Evolutionary conservation across 2,329 filamentous ascomycete genomes (phyloP), one percentile per base, ranked within the genome.

Genomic region (Penicillium glabrum): DNA sequence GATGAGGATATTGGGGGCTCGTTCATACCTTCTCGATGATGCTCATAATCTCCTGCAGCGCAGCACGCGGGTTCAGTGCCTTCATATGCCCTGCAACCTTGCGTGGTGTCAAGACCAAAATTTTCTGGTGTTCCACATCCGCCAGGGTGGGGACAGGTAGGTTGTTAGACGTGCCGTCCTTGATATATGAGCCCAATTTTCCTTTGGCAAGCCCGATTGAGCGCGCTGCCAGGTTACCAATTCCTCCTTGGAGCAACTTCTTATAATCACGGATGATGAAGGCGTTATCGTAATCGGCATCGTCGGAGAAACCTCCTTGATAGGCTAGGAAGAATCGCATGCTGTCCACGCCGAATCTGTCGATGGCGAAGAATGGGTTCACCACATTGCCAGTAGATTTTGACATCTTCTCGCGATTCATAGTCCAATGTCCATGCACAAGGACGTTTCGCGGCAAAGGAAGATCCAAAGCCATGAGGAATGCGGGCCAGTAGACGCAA

Each of bases 401-500:
- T 59, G 93, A 93, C 93, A 99, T 99, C 75, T 99, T 99, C 65
- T 87, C 85, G 52, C 86, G 86, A 54, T 90, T 90, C 77, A 99
- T 87, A 14, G 92, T 96, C 95, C 96, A 99, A 73, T 99, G 95
- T 2, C 89, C 92, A 71, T 99, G 95, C 51, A 91, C 91, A 2
- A 99, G 80, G 31, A 99, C 84, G 61, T 87, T 86, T 68, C 87
- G 88, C 1, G 95, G 91, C 1, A 90, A 79, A 1, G 91, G 89
- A 5, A 98, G 80, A 51, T 88, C 87, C 14, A 97, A 80, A 1
- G 95, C 93, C 83, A 99, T 89, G 16, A 99, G 86, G 65, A 99
- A 89, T 3, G 95, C 95, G 0, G 95, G 95, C 95, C 96, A 99
- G 80, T 99, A 99, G 47, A 99, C 88, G 74, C 91, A 93, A 72